Conservation (phyloP, 768 basidiomycete species). For the Lactifluus hygrophoroides region DNA sequence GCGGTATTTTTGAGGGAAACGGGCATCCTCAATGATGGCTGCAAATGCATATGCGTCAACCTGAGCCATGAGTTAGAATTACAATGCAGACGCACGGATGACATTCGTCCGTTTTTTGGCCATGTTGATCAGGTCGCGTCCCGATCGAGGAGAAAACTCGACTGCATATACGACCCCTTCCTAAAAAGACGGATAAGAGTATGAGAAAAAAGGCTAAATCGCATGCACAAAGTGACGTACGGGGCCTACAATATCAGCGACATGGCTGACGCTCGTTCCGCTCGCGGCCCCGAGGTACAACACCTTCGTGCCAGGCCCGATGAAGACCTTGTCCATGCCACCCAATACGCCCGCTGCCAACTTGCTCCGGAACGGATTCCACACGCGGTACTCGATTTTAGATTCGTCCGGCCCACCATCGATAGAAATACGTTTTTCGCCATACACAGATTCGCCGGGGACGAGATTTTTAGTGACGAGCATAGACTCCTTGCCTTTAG, state of each 20-base stretch:
- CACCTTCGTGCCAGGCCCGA: slow-evolving; percentile 91
- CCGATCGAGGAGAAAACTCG: slow-evolving; percentile 93
- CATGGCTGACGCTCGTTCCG: slow-evolving; percentile 97
- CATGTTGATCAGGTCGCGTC: slow-evolving; percentile 98
- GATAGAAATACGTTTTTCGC: slow-evolving; percentile 93
- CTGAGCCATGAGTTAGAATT: not conserved
- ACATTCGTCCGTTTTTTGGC: slow-evolving; percentile 99
- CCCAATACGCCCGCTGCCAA: slow-evolving; percentile 94
- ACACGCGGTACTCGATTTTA: slow-evolving; percentile 95
- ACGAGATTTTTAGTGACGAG: slow-evolving; percentile 97
- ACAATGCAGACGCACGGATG: slow-evolving; percentile 66
- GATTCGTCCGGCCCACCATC: slow-evolving; percentile 66
- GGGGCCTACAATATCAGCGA: slow-evolving; percentile 97
- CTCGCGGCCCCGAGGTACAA: slow-evolving; percentile 96
- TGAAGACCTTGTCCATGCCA: slow-evolving; percentile 89
- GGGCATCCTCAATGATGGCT: slow-evolving; percentile 98
- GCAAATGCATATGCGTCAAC: not conserved
- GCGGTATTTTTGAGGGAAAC: slow-evolving; percentile 92
- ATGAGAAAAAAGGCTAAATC: slow-evolving; percentile 9
- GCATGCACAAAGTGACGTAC: slow-evolving; percentile 36
- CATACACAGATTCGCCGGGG: slow-evolving; percentile 96
- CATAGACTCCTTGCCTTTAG: slow-evolving; percentile 94
- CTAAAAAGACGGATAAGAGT: slow-evolving; percentile 31
- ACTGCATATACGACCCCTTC: slow-evolving; percentile 97
- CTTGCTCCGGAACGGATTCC: slow-evolving; percentile 99